Conservation (phyloP, 805 yeast species). For the Lachancea waltii region DNA sequence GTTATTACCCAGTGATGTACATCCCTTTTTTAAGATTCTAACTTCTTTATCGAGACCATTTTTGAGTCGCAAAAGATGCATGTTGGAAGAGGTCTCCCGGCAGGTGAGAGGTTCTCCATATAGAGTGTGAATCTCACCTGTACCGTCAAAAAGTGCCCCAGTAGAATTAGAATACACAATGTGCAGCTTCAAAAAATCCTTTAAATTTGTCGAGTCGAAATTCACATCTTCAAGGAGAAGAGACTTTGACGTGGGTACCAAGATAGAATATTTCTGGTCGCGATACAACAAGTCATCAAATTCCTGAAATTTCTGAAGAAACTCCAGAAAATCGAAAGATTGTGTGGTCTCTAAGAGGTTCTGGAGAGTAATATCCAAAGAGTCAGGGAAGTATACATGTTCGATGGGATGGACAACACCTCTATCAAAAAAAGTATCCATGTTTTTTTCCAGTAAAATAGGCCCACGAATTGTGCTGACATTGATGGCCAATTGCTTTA, state of each 20-base stretch:
- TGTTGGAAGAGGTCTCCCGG: conserved; percentile 35
- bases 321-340: conserved; percentile 39
- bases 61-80: conserved; percentile 35
- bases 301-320: conserved; percentile 41
- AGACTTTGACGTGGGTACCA: conserved; percentile 63
- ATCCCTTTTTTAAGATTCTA: conserved; percentile 53
- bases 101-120: conserved; percentile 40
- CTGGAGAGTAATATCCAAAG: conserved; percentile 43
- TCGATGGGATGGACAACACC: conserved; percentile 78
- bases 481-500: conserved; percentile 8
- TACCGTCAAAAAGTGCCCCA: conserved; percentile 42
- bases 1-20: conserved; percentile 37
- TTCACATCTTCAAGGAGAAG: conserved; percentile 47
- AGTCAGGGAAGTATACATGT: conserved; percentile 49
- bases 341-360: conserved; percentile 55
- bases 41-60: conserved; percentile 54
- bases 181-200: conserved; percentile 59
- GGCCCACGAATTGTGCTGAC: conserved; percentile 20
- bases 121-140: conserved; percentile 38
- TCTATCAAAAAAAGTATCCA: conserved; percentile 69
- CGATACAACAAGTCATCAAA: conserved; percentile 38
- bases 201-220: conserved; percentile 37
- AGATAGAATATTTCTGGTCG: conserved; percentile 47
- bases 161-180: conserved; percentile 55
- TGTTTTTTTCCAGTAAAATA: conserved; percentile 30